Evolutionary conservation across 371 early-diverging fungal genomes (phyloP).

Genomic region (Mortierella sp.): DNA sequence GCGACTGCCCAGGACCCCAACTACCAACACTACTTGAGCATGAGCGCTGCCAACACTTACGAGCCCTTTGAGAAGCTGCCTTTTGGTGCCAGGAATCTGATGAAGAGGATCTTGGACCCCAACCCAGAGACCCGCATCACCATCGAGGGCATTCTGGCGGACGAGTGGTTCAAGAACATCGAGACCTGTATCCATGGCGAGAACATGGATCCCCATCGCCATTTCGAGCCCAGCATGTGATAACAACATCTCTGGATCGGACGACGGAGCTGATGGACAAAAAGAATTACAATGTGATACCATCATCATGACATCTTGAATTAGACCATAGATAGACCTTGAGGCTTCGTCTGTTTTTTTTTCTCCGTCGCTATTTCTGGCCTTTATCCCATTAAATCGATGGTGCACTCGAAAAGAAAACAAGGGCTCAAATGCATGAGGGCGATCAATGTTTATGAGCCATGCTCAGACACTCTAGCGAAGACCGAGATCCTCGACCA

Average conservation of each 20-base stretch:
- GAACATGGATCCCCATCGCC: constrained; percentile 56
- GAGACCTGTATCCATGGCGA: constrained; percentile 62
- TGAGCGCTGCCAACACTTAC: constrained; percentile 63
- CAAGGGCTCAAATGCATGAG: too few relatives aligned
- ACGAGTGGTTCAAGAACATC: constrained; percentile 79
- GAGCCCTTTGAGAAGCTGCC: constrained; percentile 73
- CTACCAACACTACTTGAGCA: constrained; percentile 67
- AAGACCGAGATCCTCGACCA: constrained; percentile 35
- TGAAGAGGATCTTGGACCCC: constrained; percentile 87
- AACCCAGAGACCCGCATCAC: constrained; percentile 77
- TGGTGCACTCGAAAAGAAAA: background rate
- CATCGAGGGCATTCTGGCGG: constrained; percentile 70
- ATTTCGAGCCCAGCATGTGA: constrained; percentile 33
- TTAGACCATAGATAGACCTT: background rate
- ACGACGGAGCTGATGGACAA: background rate
- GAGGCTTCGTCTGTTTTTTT: background rate
- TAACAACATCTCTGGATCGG: background rate
- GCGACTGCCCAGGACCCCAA: constrained; percentile 79
- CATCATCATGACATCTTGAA: background rate
- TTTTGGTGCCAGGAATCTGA: constrained; percentile 64
- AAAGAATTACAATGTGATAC: too few relatives aligned
- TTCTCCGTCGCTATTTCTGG: background rate
- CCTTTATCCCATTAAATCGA: background rate
- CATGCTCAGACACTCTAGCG: too few relatives aligned
- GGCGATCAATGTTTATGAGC: too few relatives aligned